Evolutionary conservation across 768 basidiomycete species (phyloP).

Genomic region (Phylloporus rhodoxanthus): DNA sequence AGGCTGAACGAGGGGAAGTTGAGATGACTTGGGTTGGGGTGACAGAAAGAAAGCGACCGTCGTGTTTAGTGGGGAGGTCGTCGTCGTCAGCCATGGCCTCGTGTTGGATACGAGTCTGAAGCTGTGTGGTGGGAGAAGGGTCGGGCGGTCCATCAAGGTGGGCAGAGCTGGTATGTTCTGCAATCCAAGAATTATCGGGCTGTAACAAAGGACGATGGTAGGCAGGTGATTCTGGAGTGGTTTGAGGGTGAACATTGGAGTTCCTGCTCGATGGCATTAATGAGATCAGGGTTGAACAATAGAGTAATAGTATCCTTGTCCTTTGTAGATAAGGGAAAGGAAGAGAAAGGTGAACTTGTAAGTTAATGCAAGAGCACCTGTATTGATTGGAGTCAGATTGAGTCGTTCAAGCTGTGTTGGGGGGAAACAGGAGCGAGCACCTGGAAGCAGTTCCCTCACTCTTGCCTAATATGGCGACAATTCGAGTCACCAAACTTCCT

Average conservation of each 20-base stretch:
- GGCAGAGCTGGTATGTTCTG: conserved; percentile 7
- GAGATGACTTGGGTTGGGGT: conserved; percentile 7
- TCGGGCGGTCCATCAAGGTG: conserved; percentile 9
- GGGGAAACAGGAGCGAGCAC: conserved; percentile 21
- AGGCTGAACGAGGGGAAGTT: conserved; percentile 11
- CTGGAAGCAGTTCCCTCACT: neutral
- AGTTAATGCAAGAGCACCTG: conserved; percentile 30
- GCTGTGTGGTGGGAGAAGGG: conserved; percentile 5
- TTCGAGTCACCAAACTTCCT: conserved; percentile 19
- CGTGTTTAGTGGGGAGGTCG: conserved; percentile 22
- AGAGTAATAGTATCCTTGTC: conserved; percentile 15
- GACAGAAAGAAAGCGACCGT: conserved; percentile 19
- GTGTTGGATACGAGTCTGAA: conserved; percentile 7
- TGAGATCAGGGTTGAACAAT: conserved; percentile 9
- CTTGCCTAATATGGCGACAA: conserved; percentile 9
- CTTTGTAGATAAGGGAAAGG: conserved; percentile 17
- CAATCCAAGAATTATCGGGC: conserved; percentile 27
- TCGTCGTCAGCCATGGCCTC: conserved; percentile 16
- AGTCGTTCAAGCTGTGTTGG: conserved; percentile 17
- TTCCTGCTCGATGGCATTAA: conserved; percentile 30
- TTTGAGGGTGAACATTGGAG: conserved; percentile 21
- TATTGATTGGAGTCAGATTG: conserved; percentile 1
- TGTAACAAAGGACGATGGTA: conserved; percentile 28
- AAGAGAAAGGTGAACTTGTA: conserved; percentile 23
- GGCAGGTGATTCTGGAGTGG: conserved; percentile 14